phyloP scores from a whole-genome alignment of 495 filamentous ascomycete species.

The Clavariopsis aquatica region DNA sequence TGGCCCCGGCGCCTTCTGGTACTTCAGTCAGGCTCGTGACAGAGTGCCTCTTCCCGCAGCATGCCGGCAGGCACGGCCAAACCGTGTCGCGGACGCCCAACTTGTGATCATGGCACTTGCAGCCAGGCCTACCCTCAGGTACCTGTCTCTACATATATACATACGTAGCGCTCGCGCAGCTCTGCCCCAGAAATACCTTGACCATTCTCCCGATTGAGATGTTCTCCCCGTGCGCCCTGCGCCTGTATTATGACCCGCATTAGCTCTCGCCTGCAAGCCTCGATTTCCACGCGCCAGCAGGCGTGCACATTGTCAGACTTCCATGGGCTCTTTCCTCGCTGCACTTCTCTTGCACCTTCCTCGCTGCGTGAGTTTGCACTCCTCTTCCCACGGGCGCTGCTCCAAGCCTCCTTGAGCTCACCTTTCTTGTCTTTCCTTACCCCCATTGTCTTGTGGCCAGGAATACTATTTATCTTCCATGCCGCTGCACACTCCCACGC shows the following conservation, averaged over 20 bases:
- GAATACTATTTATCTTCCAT: slow-evolving; percentile 38
- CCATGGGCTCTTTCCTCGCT: too few species aligned
- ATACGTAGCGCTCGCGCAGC: not conserved
- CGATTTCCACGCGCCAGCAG: not conserved
- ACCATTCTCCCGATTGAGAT: not conserved
- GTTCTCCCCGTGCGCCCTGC: slow-evolving; percentile 13
- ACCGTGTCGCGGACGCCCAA: not conserved
- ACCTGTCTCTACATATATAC: not conserved
- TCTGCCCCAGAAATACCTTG: not conserved
- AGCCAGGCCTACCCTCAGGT: too few species aligned
- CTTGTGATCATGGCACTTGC: not conserved
- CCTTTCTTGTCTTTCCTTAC: slow-evolving; percentile 30
- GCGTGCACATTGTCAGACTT: too few species aligned
- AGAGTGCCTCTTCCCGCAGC: not conserved
- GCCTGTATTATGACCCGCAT: slow-evolving; percentile 20
- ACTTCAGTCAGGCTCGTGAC: not conserved
- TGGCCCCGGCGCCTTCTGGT: not conserved
- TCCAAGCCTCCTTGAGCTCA: slow-evolving; percentile 3
- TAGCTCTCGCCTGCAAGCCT: slow-evolving; percentile 20
- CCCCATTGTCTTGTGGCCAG: slow-evolving; percentile 8
- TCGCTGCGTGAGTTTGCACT: not conserved
- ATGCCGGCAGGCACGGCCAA: not conserved
- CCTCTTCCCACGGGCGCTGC: slow-evolving; percentile 2
- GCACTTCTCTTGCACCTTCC: slow-evolving; percentile 19
- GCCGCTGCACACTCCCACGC: slow-evolving; percentile 13